These are phyloP conservation scores for Coccomyxa subellipsoidea DNA, from an alignment of 163 green algal species.

Conservation along the genomic window DNA sequence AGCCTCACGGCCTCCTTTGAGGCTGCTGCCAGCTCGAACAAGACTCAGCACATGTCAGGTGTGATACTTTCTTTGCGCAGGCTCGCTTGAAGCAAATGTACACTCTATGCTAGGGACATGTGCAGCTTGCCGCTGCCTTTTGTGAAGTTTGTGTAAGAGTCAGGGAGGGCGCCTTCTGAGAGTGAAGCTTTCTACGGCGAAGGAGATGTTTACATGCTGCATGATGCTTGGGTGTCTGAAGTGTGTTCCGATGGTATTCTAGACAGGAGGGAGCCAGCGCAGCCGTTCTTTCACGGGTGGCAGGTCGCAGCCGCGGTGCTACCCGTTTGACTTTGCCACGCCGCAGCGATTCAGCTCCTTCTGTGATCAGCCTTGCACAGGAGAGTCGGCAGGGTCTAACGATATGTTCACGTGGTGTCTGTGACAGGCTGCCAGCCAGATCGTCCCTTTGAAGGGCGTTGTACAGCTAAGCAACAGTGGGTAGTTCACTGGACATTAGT, in stretches of 20 bases:
- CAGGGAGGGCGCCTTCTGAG: no score
- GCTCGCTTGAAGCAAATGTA: no score
- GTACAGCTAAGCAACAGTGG: no score
- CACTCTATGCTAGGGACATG: no score
- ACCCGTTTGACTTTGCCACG: neutral
- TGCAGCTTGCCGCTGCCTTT: no score
- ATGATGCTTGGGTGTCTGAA: no score
- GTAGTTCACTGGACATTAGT: no score
- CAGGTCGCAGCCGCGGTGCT: neutral
- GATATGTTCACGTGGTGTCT: neutral
- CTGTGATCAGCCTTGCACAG: neutral
- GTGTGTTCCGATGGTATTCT: no score
- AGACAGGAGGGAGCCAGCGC: neutral
- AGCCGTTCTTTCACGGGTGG: neutral
- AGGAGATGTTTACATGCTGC: no score
- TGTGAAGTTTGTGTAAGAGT: no score
- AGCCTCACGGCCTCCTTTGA: neutral
- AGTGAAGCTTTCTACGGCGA: no score
- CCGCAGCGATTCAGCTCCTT: neutral
- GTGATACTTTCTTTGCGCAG: no score
- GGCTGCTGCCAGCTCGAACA: neutral
- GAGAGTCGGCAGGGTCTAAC: neutral
- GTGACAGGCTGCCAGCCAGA: neutral
- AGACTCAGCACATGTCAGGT: neutral
- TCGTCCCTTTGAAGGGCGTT: neutral